These are phyloP conservation scores for Ceratocystis variospora DNA, from an alignment of 2,329 filamentous ascomycete species.

Conservation along the genomic window DNA sequence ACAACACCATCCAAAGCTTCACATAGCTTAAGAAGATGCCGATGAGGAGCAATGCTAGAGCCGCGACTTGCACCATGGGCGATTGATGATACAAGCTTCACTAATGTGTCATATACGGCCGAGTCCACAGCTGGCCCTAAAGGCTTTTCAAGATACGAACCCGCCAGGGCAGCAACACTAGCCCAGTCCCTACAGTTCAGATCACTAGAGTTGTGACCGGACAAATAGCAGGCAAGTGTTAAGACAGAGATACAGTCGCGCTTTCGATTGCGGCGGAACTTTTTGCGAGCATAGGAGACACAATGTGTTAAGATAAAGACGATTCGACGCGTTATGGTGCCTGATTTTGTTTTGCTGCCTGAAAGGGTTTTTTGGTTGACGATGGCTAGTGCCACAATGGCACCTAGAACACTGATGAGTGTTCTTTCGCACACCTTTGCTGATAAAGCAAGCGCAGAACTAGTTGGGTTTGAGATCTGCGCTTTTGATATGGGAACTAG, in stretches of 20 bases:
- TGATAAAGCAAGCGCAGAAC: conserved; percentile 5
- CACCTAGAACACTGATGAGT: conserved; percentile 14
- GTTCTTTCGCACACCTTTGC: conserved; percentile 13
- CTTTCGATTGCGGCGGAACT: conserved; percentile 10
- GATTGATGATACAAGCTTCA: conserved; percentile 32
- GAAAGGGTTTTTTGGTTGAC: conserved; percentile 3
- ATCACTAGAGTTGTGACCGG: conserved; percentile 4
- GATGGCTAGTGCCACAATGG: conserved; percentile 10
- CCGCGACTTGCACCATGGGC: conserved; percentile 36
- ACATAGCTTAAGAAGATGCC: conserved; percentile 31
- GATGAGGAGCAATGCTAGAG: conserved; percentile 28
- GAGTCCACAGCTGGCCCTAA: not conserved
- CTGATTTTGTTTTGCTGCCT: not conserved
- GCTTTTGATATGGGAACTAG: not conserved
- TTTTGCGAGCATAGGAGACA: not conserved
- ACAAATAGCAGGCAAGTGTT: conserved; percentile 6
- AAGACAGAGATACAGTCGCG: conserved; percentile 14
- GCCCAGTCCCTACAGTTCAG: conserved; percentile 1
- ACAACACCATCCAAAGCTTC: conserved; percentile 28
- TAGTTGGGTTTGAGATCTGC: not conserved
- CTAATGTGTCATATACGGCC: conserved; percentile 25
- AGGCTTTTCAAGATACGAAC: not conserved
- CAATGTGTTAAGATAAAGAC: conserved; percentile 13
- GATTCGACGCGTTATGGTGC: conserved; percentile 12
- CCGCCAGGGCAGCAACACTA: not conserved